Base-by-base conservation (phyloP, 1,284 basidiomycete genomes). In the Sporisorium sorghi region DNA sequence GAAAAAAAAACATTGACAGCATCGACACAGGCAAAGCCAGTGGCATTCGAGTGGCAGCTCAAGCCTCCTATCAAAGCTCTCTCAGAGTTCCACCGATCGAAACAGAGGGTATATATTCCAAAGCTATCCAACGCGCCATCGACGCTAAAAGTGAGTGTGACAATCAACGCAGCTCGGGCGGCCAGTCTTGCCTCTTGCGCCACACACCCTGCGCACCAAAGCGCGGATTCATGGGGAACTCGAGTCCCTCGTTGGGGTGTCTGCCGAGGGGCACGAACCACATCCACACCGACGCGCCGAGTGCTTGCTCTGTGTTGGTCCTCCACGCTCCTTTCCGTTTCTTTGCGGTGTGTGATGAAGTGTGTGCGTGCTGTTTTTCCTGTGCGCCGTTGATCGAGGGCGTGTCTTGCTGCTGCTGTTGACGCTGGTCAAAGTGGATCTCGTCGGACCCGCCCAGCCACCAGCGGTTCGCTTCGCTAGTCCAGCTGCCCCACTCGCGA, bases 391-490 rank as follows among this genome's bases (percentile, higher is more conserved):
- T 40, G 44, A 50, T 56, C 50, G 56, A 51, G 1, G 12, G 28
- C 19, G 12, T 44, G 15, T 53, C 58, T 19, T 14, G 10, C 37
- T 39, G 30, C 17, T 21, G 51, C 37, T 14, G 62, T 21, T 54
- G 40, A 6, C 5, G 19, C 28, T 17, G 12, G 11, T 49, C 2
- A 7, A 47, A 48, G 0, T 42, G 30, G 1, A 62, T 37, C 50
- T 80, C 77, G 9, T 54, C 26, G 6, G 37, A 26, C 12, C 54
- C 58, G 2, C 64, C 93, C 37, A 90, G 85, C 91, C 92, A 94
- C 93, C 93, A 96, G 5, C 93, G 84, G 82, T 94, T 91, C 0
- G 91, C 93, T 79, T 94, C 92, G 23, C 85, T 88, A 7, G 87
- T 87, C 2, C 91, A 87, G 26, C 86, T 80, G 0, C 93, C 93